phyloP scores from a whole-genome alignment of 2,329 filamentous ascomycete genomes.

The Chaetomium sp. region DNA sequence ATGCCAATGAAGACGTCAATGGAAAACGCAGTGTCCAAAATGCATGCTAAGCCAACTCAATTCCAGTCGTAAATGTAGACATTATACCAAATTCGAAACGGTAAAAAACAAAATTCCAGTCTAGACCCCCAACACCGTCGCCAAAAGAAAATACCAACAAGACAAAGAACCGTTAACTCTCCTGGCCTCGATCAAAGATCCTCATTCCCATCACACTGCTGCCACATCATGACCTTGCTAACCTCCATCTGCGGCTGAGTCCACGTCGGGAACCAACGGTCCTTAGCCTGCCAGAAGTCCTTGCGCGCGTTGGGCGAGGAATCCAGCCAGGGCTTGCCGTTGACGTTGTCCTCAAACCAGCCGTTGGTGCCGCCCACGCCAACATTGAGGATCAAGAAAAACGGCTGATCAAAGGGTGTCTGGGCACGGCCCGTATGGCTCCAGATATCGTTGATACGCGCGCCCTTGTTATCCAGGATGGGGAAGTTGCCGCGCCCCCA shows the following conservation, averaged over 20 bases:
- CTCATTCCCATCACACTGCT: constrained; percentile 59
- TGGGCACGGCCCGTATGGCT: constrained; percentile 50
- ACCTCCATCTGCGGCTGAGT: constrained; percentile 60
- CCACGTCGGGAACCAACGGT: constrained; percentile 67
- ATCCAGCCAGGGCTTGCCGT: constrained; percentile 75
- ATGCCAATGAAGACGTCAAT: too few relatives aligned
- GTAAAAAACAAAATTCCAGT: not conserved
- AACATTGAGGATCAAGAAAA: constrained; percentile 70
- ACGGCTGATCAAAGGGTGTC: constrained; percentile 68
- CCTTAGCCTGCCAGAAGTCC: constrained; percentile 68
- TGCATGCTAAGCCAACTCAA: not conserved
- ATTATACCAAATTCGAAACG: not conserved
- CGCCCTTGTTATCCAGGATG: constrained; percentile 56
- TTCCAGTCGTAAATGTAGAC: not conserved
- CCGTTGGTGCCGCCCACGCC: constrained; percentile 74
- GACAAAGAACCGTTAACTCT: not conserved
- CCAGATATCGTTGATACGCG: constrained; percentile 59
- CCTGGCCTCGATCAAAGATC: constrained; percentile 32
- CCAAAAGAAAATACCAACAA: not conserved
- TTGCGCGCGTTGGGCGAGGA: constrained; percentile 56
- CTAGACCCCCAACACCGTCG: constrained; percentile 10
- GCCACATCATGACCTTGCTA: constrained; percentile 63
- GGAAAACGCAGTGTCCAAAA: not conserved
- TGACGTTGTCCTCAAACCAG: constrained; percentile 70
- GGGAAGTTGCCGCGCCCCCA: constrained; percentile 66